Evolutionary conservation across 805 yeast species (phyloP).

Genomic region (Myxozyma lipomycoides): DNA sequence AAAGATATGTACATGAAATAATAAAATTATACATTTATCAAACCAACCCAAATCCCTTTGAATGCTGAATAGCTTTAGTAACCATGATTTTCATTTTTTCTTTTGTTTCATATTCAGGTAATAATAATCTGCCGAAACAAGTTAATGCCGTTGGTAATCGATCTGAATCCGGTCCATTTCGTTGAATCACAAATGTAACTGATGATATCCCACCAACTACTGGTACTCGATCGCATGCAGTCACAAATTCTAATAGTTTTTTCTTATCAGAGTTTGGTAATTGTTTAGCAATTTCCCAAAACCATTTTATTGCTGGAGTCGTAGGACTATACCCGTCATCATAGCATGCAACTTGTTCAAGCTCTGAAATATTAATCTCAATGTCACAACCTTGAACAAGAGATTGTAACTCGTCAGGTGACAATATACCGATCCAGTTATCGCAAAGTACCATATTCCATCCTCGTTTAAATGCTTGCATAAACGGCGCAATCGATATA

Average conservation of each 20-base stretch:
- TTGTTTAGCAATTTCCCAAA: constrained; percentile 47
- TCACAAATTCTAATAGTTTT: constrained; percentile 47
- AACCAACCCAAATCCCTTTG: constrained; percentile 35
- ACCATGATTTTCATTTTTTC: constrained; percentile 30
- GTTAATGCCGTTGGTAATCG: constrained; percentile 51
- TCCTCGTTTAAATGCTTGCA: constrained; percentile 31
- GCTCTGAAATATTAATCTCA: constrained; percentile 41
- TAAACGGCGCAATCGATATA: constrained; percentile 12
- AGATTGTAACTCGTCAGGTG: constrained; percentile 22
- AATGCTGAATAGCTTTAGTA: constrained; percentile 31
- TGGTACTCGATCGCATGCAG: constrained; percentile 50
- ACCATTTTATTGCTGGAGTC: constrained; percentile 40
- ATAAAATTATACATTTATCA: too few species aligned
- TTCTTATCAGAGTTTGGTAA: constrained; percentile 41
- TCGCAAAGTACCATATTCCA: constrained; percentile 26
- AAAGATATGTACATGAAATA: too few species aligned
- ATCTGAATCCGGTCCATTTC: constrained; percentile 40
- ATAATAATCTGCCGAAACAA: constrained; percentile 46
- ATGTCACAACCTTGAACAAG: constrained; percentile 43
- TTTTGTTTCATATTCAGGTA: constrained; percentile 46
- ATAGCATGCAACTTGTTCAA: constrained; percentile 43
- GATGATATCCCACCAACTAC: constrained; percentile 42
- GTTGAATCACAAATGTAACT: constrained; percentile 45
- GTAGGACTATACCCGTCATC: constrained; percentile 42
- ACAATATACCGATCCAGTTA: constrained; percentile 16